Base-by-base conservation (phyloP, 2,329 filamentous ascomycete genomes). In the Beauveria brongniartii region DNA sequence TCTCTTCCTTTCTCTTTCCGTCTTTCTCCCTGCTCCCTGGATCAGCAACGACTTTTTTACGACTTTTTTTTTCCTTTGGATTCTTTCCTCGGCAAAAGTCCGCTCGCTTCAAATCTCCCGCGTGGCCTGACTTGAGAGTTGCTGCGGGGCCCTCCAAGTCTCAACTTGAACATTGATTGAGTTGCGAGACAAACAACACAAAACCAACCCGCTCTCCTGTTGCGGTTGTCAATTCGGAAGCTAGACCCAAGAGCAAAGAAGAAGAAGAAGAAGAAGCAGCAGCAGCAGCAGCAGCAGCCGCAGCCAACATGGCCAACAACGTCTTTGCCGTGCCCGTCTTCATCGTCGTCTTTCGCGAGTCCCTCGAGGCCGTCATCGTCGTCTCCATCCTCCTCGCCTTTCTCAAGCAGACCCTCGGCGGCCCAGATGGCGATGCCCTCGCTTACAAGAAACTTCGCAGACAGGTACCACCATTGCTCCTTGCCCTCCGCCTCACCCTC, bases 281-380 rank as follows among this genome's bases (percentile, higher is more conserved):
- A 22, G 22, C 22, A 22, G 22, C 22, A 8, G 16, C 5, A 54
- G 5, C 10, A 44, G 55, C 30, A 50, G 71, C 55, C 26, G 9
- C 26, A 9, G 55, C 44, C 48, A 71, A 55, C 65, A 86, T 83
- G 77, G 86, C 87, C 71, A 80, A 82, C 63, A 83, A 88, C 71
- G 85, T 92, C 62, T 92, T 92, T 73, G 83, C 88, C 64, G 85
- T 91, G 24, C 89, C 88, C 65, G 84, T 96, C 60, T 96, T 96
- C 78, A 92, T 96, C 77, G 90, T 96, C 72, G 87, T 90, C 75
- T 94, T 96, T 72, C 86, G 92, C 70, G 92, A 96, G 76, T 85
- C 86, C 47, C 78, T 96, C 53, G 91, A 96, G 78, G 89, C 88
- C 1, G 87, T 83, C 69, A 91, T 96, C 69, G 90, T 96, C 67